Conservation (phyloP, 805 yeast genomes). For the Yamadazyma akitaensis region DNA sequence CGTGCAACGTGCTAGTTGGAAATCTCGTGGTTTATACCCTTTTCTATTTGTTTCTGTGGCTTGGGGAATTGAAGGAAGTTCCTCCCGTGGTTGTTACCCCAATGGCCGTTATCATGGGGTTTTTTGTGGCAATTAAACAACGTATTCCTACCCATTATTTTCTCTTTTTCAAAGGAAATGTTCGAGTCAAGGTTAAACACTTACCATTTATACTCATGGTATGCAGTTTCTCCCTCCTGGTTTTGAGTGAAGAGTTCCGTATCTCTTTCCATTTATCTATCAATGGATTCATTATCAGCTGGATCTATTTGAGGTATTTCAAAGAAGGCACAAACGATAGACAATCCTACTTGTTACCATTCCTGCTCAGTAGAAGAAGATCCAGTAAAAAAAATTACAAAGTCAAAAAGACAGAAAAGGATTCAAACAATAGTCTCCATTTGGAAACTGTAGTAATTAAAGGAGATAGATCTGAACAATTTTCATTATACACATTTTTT, state of each 20-base stretch:
- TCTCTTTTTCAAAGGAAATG: slow-evolving; percentile 43
- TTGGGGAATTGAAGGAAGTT: slow-evolving; percentile 17
- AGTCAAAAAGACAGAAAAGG: slow-evolving; percentile 8
- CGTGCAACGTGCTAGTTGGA: slow-evolving; percentile 33
- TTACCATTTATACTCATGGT: slow-evolving; percentile 32
- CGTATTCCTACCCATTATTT: slow-evolving; percentile 60
- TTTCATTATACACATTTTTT: slow-evolving; percentile 39
- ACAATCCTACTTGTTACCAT: slow-evolving; percentile 42
- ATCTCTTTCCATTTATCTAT: slow-evolving; percentile 21
- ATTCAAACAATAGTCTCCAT: slow-evolving; percentile 12
- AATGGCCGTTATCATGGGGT: slow-evolving; percentile 54
- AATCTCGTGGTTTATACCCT: slow-evolving; percentile 31
- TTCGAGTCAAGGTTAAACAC: slow-evolving; percentile 43
- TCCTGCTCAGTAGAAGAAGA: slow-evolving; percentile 17
- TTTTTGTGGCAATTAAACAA: slow-evolving; percentile 64
- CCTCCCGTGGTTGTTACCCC: slow-evolving; percentile 52
- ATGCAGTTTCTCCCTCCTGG: slow-evolving; percentile 21
- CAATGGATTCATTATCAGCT: slow-evolving; percentile 34
- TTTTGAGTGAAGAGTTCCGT: slow-evolving; percentile 26
- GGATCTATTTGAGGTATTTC: slow-evolving; percentile 38
- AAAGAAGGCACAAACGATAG: slow-evolving; percentile 42
- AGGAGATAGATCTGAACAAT: slow-evolving; percentile 31
- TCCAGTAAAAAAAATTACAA: slow-evolving; percentile 15
- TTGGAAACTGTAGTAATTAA: slow-evolving; percentile 16
- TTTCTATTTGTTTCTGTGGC: slow-evolving; percentile 16